Percentiles rank a stretch among this genome's conserved stretches.
Conservation (phyloP, 495 filamentous ascomycete species). For the Xylaria acuta region DNA sequence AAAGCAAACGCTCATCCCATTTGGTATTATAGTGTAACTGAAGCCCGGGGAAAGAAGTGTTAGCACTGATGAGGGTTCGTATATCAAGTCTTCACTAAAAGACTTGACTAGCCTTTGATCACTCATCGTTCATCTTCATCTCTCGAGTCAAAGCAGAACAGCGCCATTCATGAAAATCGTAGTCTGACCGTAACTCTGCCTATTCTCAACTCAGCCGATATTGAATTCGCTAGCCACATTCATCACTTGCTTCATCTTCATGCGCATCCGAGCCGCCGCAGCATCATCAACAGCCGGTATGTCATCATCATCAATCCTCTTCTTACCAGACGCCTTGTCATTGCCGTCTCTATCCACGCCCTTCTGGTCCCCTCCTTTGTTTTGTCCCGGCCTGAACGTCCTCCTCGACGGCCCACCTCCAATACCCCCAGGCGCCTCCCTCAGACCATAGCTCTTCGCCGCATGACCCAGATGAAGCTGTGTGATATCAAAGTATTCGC, state of each 20-base stretch:
- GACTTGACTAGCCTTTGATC: not conserved
- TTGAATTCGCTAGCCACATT: constrained; percentile 84
- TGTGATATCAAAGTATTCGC: constrained; percentile 85
- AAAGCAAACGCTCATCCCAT: not conserved
- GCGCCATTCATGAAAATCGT: not conserved
- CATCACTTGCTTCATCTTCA: constrained; percentile 82
- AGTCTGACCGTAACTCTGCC: not conserved
- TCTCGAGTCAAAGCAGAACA: not conserved
- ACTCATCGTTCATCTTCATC: not conserved
- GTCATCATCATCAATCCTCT: constrained; percentile 47
- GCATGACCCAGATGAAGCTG: constrained; percentile 89
- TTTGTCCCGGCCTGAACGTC: constrained; percentile 38
- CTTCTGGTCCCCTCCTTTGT: constrained; percentile 33
- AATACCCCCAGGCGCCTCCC: constrained; percentile 87
- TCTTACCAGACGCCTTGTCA: constrained; percentile 32
- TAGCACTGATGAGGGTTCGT: not conserved
- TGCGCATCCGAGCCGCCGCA: constrained; percentile 75
- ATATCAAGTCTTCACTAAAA: not conserved
- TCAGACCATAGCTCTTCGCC: constrained; percentile 88
- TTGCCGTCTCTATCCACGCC: constrained; percentile 29
- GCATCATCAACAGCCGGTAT: constrained; percentile 60
- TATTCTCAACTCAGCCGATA: constrained; percentile 64
- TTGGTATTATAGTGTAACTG: not conserved
- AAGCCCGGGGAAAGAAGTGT: not conserved
- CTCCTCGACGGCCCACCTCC: constrained; percentile 52